Base-by-base conservation (phyloP, 2,329 filamentous ascomycete genomes). In the Talaromyces piceae region DNA sequence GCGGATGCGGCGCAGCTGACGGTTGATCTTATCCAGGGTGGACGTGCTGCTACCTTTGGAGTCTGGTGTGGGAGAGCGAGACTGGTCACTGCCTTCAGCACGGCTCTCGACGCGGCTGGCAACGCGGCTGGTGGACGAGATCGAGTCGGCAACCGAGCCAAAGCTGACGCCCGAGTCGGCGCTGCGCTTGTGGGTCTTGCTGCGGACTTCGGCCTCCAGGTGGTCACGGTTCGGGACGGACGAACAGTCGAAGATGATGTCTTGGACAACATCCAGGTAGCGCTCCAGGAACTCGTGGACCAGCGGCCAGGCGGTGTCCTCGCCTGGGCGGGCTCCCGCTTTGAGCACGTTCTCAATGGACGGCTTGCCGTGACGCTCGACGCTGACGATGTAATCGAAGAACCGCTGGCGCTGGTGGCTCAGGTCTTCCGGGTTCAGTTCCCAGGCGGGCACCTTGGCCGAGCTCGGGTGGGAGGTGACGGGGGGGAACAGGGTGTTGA, bases 401-500 rank as follows among this genome's bases (percentile, higher is more conserved):
- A 83, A 84, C 5, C 71, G 73, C 27, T 79, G 74, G n/a, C 82
- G 78, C 59, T 85, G 80, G 11, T 71, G 68, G 52, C 74, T 73
- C 50, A 86, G 69, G 5, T 77, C 72, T 23, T 73, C 64, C 3
- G 69, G 64, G 7, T 75, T 79, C 52, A 84, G 64, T 47, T 78
- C 73, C 39, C 13, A 30, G 25, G 11, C 30, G 8, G 46, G 13
- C 6, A 25, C 25, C 73, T 67, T 8, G 78, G 80, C 4, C 77
- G 78, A 41, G 71, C 70, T 58, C 43, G 67, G 66, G 20, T 67
- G 64, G 11, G 67, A 64, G 41, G 72, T 70, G 39, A 77, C 71
- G 2, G 82, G 81, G 6, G 82, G 82, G 56, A 84, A 81, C 26
- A 86, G 71, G 8, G 82, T 85, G 67, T 86, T 86, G 47, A 86